Base-by-base conservation (phyloP, 768 basidiomycete species). In the Boletus sp. region DNA sequence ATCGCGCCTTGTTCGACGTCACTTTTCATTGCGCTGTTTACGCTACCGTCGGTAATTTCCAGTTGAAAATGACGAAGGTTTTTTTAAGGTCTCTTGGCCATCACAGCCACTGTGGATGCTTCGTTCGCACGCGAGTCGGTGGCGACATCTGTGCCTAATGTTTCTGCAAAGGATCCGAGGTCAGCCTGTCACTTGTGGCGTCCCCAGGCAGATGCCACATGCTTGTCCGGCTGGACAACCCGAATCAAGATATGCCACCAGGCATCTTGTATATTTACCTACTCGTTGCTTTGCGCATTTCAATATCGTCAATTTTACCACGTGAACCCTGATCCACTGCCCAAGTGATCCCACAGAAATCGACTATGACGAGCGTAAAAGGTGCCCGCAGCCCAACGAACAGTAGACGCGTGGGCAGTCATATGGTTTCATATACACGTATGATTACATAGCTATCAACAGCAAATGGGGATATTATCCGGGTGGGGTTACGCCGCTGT, bases 21-120 rank as follows among this genome's bases (percentile, higher is more conserved):
- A 60, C 59, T 56, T 57, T 57, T 55, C 46, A 52, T 60, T 51
- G 40, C 32, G 47, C 39, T 47, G 50, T 55, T 71, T 69, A 65
- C 64, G 64, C 56, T 61, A 69, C 57, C 45, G 44, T 65, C 57
- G 56, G 53, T 60, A 58, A 70, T 61, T 59, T 56, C 58, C 56
- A 69, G 52, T 56, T 36, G 50, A 58, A 53, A 63, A 47, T 50
- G 55, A 62, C 62, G 60, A 71, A 62, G 60, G 56, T 61, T 61
- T 64, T 67, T 72, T 67, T 72, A 73, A 72, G 60, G 66, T 71
- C 66, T 56, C 39, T 53, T 63, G 52, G 37, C 47, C 29, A 4
- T 40, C 62, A 73, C 68, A 73, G 71, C 71, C 71, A 72, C 68
- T 29, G 37, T 32, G 36, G 30, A 30, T 18, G 35, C 60, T 62